Evolutionary conservation across 2,329 filamentous ascomycete species (phyloP).

Genomic region (Pleoardoris graminearum): DNA sequence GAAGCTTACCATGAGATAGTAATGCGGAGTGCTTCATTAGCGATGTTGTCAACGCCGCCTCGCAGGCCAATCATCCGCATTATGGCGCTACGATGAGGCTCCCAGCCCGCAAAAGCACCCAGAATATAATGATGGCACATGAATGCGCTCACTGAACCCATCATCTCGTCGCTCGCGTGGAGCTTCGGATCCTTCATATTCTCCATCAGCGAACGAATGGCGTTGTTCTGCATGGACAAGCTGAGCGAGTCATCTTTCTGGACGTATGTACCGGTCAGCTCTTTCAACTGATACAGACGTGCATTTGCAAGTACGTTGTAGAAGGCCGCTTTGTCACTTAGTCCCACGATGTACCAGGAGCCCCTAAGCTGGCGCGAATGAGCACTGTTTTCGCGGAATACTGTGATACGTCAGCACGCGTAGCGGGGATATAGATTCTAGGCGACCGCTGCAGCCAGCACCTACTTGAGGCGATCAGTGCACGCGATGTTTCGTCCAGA

Average conservation of each 20-base stretch:
- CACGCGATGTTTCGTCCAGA: conserved; percentile 27
- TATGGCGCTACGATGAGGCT: conserved; percentile 29
- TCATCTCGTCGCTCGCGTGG: conserved; percentile 26
- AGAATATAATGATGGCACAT: conserved; percentile 28
- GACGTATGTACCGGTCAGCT: conserved; percentile 22
- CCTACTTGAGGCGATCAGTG: conserved; percentile 32
- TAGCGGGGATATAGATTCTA: neutral
- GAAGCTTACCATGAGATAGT: conserved; percentile 38
- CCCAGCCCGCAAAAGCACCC: conserved; percentile 26
- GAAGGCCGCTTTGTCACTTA: conserved; percentile 26
- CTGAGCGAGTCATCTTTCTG: conserved; percentile 27
- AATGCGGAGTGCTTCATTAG: conserved; percentile 29
- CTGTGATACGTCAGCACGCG: conserved; percentile 23
- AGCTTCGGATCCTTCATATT: conserved; percentile 25
- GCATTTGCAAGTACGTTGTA: conserved; percentile 34
- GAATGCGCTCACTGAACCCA: conserved; percentile 27
- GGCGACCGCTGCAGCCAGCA: neutral
- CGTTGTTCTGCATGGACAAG: conserved; percentile 27
- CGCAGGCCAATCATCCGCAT: conserved; percentile 27
- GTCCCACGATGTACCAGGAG: conserved; percentile 33
- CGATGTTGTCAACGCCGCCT: conserved; percentile 29
- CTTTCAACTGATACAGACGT: conserved; percentile 29
- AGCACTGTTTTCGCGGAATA: conserved; percentile 25
- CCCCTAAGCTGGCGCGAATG: conserved; percentile 31
- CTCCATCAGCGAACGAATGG: conserved; percentile 22